Conservation (phyloP, 1,284 basidiomycete genomes). For the Sporisorium iseilematis-ciliati region DNA sequence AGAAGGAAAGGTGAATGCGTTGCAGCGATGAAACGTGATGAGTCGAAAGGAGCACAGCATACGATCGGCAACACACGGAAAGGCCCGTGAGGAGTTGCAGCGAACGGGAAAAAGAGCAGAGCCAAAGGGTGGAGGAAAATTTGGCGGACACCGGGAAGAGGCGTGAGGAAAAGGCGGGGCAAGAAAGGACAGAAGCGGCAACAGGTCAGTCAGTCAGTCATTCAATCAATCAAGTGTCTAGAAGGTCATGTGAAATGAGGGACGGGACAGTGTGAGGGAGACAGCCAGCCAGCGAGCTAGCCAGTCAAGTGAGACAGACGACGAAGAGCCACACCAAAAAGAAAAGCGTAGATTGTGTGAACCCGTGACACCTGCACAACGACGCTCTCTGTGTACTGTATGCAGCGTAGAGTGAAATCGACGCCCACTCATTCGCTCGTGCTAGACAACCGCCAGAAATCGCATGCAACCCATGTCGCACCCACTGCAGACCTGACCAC, state of each 20-base stretch:
- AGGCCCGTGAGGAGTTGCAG: conserved; percentile 11
- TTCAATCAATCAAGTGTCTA: too few relatives aligned
- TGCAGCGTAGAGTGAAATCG: neutral
- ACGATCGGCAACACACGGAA: conserved; percentile 34
- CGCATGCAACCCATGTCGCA: neutral
- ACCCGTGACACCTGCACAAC: conserved; percentile 3
- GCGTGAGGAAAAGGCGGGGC: conserved; percentile 8
- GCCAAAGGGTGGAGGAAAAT: conserved; percentile 11
- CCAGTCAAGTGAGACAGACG: neutral
- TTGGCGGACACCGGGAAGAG: conserved; percentile 7
- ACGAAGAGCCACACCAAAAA: neutral
- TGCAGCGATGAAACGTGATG: neutral
- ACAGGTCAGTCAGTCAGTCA: conserved; percentile 2
- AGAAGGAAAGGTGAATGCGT: neutral
- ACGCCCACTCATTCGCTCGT: conserved; percentile 7
- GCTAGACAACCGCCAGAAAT: neutral
- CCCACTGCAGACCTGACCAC: neutral
- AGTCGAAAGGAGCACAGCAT: neutral
- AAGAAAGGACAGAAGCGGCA: conserved; percentile 5
- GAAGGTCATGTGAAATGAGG: conserved; percentile 13
- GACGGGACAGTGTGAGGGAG: neutral
- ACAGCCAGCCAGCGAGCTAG: neutral
- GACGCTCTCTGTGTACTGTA: neutral
- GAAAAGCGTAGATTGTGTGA: neutral
- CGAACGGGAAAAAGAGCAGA: conserved; percentile 3